These are phyloP conservation scores for Pyrenula aspistea DNA, from an alignment of 495 filamentous ascomycete species.

Conservation along the genomic window DNA sequence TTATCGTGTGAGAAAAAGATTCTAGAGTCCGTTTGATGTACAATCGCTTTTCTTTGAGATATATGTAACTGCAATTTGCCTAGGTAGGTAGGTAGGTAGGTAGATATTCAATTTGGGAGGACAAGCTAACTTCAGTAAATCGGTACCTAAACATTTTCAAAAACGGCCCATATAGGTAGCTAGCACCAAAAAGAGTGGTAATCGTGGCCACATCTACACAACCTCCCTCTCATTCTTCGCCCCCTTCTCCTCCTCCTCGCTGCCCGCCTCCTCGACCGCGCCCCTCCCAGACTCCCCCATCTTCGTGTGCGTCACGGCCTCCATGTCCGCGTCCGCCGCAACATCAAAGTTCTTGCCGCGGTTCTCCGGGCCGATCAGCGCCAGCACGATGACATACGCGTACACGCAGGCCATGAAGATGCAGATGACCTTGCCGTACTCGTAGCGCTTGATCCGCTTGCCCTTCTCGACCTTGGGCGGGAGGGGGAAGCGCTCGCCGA, in stretches of 20 bases:
- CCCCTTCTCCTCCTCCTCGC: slow-evolving; percentile 1
- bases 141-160: no score
- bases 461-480: slow-evolving; percentile 30
- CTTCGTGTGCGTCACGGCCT: slow-evolving; percentile 28
- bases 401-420: slow-evolving; percentile 94
- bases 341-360: slow-evolving; percentile 55
- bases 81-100: no score
- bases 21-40: no score
- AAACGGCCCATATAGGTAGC: no score
- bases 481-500: slow-evolving; percentile 71
- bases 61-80: no score
- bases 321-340: slow-evolving; percentile 51
- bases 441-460: slow-evolving; percentile 40
- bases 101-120: no score
- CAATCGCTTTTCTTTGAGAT: no score
- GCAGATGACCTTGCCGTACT: slow-evolving; percentile 83
- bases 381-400: slow-evolving; percentile 64
- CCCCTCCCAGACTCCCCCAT: neutral
- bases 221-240: neutral
- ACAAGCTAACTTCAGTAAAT: no score
- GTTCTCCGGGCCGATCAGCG: slow-evolving; percentile 67
- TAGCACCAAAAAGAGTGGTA: no score
- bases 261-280: slow-evolving; percentile 3
- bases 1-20: no score
- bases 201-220: no score